Base-by-base conservation (phyloP, 768 basidiomycete genomes). In the Pluteus cervinus region DNA sequence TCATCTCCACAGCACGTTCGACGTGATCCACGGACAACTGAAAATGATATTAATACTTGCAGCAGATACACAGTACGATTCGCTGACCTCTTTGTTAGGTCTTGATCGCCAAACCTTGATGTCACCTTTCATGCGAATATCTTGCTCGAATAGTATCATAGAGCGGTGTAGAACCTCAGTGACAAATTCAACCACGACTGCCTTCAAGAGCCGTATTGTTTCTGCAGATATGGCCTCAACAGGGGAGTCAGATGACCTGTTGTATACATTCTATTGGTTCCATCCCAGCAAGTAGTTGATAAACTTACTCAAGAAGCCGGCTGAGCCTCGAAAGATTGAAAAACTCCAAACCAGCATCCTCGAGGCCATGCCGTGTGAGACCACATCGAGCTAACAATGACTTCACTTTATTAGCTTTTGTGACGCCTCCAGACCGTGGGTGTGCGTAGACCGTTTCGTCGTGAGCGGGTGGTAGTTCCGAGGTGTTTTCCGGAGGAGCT, bases 91-190 rank as follows among this genome's bases (percentile, higher is more conserved):
- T 47, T 71, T 61, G 21, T 65, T n/a, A n/a, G n/a, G 63, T 30
- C 55, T 56, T 9, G 62, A 61, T 32, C 68, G 62, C 79, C 83
- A 86, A 5, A 67, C 78, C 47, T 73, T 81, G 32, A 73, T 73
- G 14, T 70, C 68, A 26, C 63, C 60, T 56, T 84, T 85, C 49
- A 80, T 51, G 22, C 60, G 56, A 37, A 63, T 54, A 46, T 83
- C 82, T 40, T 79, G 72, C 47, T 82, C 79, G 28, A 73, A 72
- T 24, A 68, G 60, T 5, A 73, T 60, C 29, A 84, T 68, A 15
- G 70, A 62, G 23, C 64, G 66, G 38, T 73, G 69, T 2, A 81
- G 57, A 1, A 76, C 37, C 24, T 71, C 65, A 6, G 68, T 65
- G 11, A 71, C 61, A 46, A 84, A 86, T 22, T 67, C 61, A 7